Evolutionary conservation across 805 yeast species (phyloP), one percentile per base, ranked within the genome.

Genomic region (Spencermartinsiella europaea): DNA sequence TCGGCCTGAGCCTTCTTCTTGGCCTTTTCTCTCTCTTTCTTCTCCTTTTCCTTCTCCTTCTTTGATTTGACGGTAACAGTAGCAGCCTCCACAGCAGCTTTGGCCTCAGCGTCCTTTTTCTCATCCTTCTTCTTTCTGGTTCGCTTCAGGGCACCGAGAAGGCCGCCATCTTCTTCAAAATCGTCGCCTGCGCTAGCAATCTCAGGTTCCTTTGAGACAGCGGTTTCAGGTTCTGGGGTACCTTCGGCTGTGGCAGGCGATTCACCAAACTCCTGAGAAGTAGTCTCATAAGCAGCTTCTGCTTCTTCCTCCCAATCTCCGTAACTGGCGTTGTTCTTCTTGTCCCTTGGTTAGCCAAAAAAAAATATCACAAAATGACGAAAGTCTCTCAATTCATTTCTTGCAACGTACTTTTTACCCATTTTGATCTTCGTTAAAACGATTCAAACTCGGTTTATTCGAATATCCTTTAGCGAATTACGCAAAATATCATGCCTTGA

Each of bases 41-140:
- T 96, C 67, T 91, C 95, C 80, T 86, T 87, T 68, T 93, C 95
- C 72, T 83, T 90, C 71, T 91, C 98, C 70, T 91, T 89, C 77
- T 91, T 93, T 48, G 91, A 80, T 68, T 90, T 88, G 62, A 89
- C 74, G 54, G 80, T 76, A 50, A 71, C 69, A 12, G 58, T 65
- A 17, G 52, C 58, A 45, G 58, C 57, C 37, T 53, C 59, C 12
- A 48, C 64, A 19, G 55, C 66, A 10, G 65, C 69, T 51, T 77
- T 79, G 45, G 78, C 82, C 48, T 75, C 81, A 50, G 77, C 80
- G 46, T 79, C 82, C 50, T 75, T 80, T 66, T 80, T 81, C 39
- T 75, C 81, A 55, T 78, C 81, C 69, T 83, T 81, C 76, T 85
- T 86, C 66, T 78, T 77, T 70, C 86, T 86, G 48, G 91, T 81